A percentile compares a stretch with the other conserved stretches of the same genome.
These are phyloP conservation scores for Hypoxylon sp. DNA, from an alignment of 2,329 filamentous ascomycete species.

Conservation along the genomic window DNA sequence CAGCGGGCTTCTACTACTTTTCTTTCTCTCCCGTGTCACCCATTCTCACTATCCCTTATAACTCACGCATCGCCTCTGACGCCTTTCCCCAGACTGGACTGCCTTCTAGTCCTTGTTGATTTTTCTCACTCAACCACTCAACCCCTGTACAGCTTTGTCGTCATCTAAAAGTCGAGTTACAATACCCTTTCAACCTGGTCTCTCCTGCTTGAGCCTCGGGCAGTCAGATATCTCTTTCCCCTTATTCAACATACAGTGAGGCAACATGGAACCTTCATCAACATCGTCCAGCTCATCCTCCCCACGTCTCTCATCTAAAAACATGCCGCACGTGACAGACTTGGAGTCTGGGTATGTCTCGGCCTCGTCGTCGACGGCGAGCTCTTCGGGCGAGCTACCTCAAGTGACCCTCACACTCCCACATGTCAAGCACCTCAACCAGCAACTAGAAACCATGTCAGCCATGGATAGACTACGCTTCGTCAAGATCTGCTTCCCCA, in stretches of 20 bases:
- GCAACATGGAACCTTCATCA: conserved; percentile 52
- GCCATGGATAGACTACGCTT: conserved; percentile 93
- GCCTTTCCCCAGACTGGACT: conserved; percentile 27
- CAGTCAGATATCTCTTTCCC: conserved; percentile 3
- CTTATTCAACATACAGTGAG: conserved; percentile 9
- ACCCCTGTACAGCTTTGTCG: conserved; percentile 14
- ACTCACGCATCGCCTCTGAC: conserved; percentile 24
- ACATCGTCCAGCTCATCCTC: conserved; percentile 56
- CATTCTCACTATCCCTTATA: conserved; percentile 27
- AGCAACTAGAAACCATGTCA: conserved; percentile 86
- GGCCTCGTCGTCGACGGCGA: conserved; percentile 67
- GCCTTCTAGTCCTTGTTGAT: conserved; percentile 9
- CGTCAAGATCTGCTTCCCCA: conserved; percentile 90
- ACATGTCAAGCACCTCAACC: conserved; percentile 91
- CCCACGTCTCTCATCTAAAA: conserved; percentile 51
- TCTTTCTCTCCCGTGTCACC: neutral
- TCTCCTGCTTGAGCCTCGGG: conserved; percentile 1
- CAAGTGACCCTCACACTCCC: conserved; percentile 86
- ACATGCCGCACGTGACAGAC: conserved; percentile 57
- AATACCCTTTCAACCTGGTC: conserved; percentile 2
- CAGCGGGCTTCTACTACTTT: conserved; percentile 4
- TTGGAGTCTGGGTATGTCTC: conserved; percentile 89
- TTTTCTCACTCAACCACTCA: neutral
- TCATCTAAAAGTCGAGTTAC: conserved; percentile 11
- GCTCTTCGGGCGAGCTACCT: conserved; percentile 73